These are phyloP conservation scores for Colletotrichum paranaense DNA, from an alignment of 2,329 filamentous ascomycete species.

Conservation along the genomic window DNA sequence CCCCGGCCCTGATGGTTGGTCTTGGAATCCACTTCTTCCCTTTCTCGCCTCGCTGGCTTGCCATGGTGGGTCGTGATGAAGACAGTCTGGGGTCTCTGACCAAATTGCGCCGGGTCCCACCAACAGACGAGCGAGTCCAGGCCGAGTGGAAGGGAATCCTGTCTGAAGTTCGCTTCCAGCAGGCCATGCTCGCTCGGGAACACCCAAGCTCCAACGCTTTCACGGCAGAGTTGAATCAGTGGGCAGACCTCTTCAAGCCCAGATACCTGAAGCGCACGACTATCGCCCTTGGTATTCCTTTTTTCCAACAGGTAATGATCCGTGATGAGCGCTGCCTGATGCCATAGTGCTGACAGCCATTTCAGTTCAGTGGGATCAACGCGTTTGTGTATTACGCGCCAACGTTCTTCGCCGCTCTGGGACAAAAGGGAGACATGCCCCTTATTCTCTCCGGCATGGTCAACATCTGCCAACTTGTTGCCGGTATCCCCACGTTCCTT, in stretches of 20 bases:
- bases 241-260: slow-evolving; percentile 59
- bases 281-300: slow-evolving; percentile 47
- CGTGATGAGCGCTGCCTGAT: too few species aligned
- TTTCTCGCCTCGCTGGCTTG: slow-evolving; percentile 58
- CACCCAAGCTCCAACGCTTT: slow-evolving; percentile 47
- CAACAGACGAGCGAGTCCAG: slow-evolving; percentile 54
- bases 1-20: slow-evolving; percentile 51
- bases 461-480: slow-evolving; percentile 48
- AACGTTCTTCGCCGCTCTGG: slow-evolving; percentile 42
- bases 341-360: too few species aligned
- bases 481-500: slow-evolving; percentile 41
- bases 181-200: slow-evolving; percentile 50
- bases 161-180: slow-evolving; percentile 58
- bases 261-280: slow-evolving; percentile 55
- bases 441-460: slow-evolving; percentile 48
- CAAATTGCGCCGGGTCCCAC: slow-evolving; percentile 53
- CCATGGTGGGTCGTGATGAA: slow-evolving; percentile 49
- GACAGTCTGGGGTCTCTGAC: slow-evolving; percentile 51
- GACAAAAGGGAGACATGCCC: slow-evolving; percentile 41
- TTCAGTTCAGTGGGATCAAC: slow-evolving; percentile 38
- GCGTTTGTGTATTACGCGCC: slow-evolving; percentile 42
- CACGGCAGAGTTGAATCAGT: slow-evolving; percentile 56
- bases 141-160: slow-evolving; percentile 61
- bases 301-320: slow-evolving; percentile 38
- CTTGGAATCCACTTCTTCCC: slow-evolving; percentile 57